Conservation (phyloP, 805 yeast genomes). For the Hanseniaspora guilliermondii region DNA sequence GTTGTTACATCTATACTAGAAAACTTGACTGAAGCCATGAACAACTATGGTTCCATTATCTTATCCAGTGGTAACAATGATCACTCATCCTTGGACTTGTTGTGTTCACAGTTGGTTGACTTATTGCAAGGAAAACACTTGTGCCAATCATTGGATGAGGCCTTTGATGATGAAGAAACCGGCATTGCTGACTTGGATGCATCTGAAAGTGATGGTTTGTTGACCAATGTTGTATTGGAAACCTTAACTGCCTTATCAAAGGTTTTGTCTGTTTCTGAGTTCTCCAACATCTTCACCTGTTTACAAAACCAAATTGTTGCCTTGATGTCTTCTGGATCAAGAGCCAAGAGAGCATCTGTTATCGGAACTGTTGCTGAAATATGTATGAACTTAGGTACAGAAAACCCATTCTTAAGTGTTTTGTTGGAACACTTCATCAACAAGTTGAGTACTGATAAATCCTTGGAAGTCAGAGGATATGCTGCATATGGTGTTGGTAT, state of each 20-base stretch:
- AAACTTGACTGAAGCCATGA: slow-evolving; percentile 53
- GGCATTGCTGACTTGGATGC: slow-evolving; percentile 39
- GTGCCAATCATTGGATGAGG: slow-evolving; percentile 68
- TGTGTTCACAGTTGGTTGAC: slow-evolving; percentile 60
- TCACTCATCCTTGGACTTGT: slow-evolving; percentile 46
- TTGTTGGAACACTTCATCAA: slow-evolving; percentile 57
- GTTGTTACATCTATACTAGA: slow-evolving; percentile 74
- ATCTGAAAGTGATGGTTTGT: slow-evolving; percentile 49
- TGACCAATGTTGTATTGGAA: slow-evolving; percentile 77
- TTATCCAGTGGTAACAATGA: slow-evolving; percentile 52
- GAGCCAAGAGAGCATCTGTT: slow-evolving; percentile 66
- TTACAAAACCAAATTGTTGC: slow-evolving; percentile 53
- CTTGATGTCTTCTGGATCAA: slow-evolving; percentile 49
- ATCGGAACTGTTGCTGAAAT: slow-evolving; percentile 89
- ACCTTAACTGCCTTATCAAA: slow-evolving; percentile 64
- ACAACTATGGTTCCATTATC: slow-evolving; percentile 56
- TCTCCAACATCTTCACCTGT: slow-evolving; percentile 55
- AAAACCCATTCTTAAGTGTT: slow-evolving; percentile 56
- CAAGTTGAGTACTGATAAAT: slow-evolving; percentile 59
- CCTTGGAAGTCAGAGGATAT: slow-evolving; percentile 81
- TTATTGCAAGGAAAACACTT: slow-evolving; percentile 72
- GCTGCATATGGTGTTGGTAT: slow-evolving; percentile 95
- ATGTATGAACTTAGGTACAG: slow-evolving; percentile 54
- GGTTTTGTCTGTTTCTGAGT: slow-evolving; percentile 62
- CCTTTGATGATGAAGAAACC: slow-evolving; percentile 39